These are phyloP conservation scores for Myxozyma lipomycoides DNA, from an alignment of 805 yeast genomes.

Conservation along the genomic window DNA sequence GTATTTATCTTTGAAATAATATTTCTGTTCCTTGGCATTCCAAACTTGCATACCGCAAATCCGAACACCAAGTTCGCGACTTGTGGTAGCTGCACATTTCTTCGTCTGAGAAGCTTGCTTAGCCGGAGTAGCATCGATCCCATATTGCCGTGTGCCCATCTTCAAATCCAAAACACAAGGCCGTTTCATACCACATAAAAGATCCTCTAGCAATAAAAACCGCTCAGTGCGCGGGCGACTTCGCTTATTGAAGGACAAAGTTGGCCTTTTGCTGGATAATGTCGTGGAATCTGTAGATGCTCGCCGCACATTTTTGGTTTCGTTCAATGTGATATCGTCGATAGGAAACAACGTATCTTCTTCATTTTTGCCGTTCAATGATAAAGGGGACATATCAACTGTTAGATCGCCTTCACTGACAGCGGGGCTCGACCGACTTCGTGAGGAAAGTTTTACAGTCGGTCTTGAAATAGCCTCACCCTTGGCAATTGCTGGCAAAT, in stretches of 20 bases:
- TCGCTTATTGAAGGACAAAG: not conserved
- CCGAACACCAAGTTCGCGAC: constrained; percentile 78
- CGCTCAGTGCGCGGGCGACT: constrained; percentile 54
- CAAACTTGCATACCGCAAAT: constrained; percentile 93
- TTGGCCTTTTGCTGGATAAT: not conserved
- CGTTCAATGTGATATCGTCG: constrained; percentile 12
- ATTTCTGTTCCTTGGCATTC: constrained; percentile 47
- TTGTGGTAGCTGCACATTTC: constrained; percentile 80
- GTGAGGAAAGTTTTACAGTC: not conserved
- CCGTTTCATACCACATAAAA: constrained; percentile 71
- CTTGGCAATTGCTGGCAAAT: constrained; percentile 1
- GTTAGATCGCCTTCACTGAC: constrained; percentile 22
- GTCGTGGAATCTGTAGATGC: not conserved
- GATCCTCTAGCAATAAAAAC: constrained; percentile 82
- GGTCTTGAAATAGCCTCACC: not conserved
- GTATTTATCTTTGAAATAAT: constrained; percentile 79
- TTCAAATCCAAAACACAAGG: constrained; percentile 94
- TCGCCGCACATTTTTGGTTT: not conserved
- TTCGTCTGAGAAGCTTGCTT: constrained; percentile 75
- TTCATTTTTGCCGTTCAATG: constrained; percentile 1
- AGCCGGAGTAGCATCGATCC: constrained; percentile 75
- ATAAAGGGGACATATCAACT: constrained; percentile 15
- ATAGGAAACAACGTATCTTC: constrained; percentile 22
- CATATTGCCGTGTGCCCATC: constrained; percentile 98
- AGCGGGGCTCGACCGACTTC: not conserved